Evolutionary conservation across 257 asterid species (phyloP).

Genomic region (Gentiana dahurica): DNA sequence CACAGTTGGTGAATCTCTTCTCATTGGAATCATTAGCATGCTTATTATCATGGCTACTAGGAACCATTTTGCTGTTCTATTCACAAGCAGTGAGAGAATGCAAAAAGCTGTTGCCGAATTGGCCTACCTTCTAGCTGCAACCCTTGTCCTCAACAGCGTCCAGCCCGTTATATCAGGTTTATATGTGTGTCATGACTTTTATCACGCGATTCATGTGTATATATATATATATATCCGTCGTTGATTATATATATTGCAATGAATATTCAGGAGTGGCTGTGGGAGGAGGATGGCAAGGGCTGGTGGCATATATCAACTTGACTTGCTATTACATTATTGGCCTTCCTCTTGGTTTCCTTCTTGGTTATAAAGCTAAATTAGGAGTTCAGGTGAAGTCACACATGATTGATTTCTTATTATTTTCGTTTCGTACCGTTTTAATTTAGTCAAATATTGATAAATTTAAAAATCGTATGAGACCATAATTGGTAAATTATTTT

Average conservation of each 20-base stretch:
- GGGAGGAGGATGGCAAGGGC: constrained; percentile 99
- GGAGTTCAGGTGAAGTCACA: constrained; percentile 62
- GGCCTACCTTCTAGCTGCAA: constrained; percentile 74
- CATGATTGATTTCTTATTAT: background rate
- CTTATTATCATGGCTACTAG: constrained; percentile 42
- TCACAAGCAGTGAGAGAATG: constrained; percentile 62
- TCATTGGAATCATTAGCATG: constrained; percentile 69
- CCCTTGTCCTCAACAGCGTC: constrained; percentile 79
- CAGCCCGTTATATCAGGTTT: constrained; percentile 96
- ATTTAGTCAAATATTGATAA: no score
- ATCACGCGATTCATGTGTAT: no score
- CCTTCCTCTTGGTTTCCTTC: constrained; percentile 66
- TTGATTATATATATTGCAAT: no score
- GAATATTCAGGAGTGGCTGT: constrained; percentile 70
- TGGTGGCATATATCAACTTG: constrained; percentile 78
- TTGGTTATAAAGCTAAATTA: constrained; percentile 60
- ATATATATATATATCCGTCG: no score
- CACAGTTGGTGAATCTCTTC: constrained; percentile 50
- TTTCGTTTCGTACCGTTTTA: no score
- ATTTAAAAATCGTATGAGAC: no score
- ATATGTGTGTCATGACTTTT: background rate
- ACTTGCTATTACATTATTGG: constrained; percentile 72
- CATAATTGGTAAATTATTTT: background rate
- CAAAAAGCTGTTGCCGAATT: constrained; percentile 73
- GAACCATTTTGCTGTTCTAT: constrained; percentile 57